Conservation (phyloP, 768 basidiomycete genomes). For the Aureoboletus auriporus region DNA sequence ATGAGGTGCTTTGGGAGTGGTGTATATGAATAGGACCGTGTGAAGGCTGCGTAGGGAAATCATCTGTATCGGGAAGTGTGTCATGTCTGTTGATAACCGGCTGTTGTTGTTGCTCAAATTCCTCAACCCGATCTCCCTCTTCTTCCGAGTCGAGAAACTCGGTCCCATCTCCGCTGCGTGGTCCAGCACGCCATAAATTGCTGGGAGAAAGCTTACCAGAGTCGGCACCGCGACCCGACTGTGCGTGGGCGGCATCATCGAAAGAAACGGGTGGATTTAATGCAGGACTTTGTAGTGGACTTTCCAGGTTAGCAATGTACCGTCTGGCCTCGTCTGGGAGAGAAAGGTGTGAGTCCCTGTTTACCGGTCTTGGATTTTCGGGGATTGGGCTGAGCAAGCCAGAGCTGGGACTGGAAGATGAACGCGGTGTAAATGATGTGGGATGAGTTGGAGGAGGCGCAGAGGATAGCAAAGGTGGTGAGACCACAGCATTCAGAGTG, state of each 20-base stretch:
- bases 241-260: background rate
- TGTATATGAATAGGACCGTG: slow-evolving; percentile 12
- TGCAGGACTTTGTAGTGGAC: slow-evolving; percentile 52
- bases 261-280: background rate
- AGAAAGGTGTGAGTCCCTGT: slow-evolving; percentile 66
- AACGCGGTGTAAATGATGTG: slow-evolving; percentile 13
- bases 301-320: slow-evolving; percentile 71
- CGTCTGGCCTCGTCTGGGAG: slow-evolving; percentile 75
- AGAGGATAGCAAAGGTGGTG: slow-evolving; percentile 12
- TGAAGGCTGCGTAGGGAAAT: slow-evolving; percentile 49
- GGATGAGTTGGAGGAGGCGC: slow-evolving; percentile 7
- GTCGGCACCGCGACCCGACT: background rate
- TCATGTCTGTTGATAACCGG: slow-evolving; percentile 11
- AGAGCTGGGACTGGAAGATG: slow-evolving; percentile 17
- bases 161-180: slow-evolving; percentile 30
- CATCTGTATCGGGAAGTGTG: slow-evolving; percentile 42
- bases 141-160: slow-evolving; percentile 65
- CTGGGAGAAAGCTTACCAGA: slow-evolving; percentile 6
- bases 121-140: slow-evolving; percentile 29
- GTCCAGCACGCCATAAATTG: slow-evolving; percentile 8
- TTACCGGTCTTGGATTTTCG: slow-evolving; percentile 35
- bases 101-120: slow-evolving; percentile 10
- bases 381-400: slow-evolving; percentile 21
- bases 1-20: slow-evolving; percentile 7
- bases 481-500: slow-evolving; percentile 19